A percentile compares a stretch with the other conserved stretches of the same genome.
These are phyloP conservation scores for Penicillium sp. DNA, from an alignment of 2,329 filamentous ascomycete species.

Conservation along the genomic window DNA sequence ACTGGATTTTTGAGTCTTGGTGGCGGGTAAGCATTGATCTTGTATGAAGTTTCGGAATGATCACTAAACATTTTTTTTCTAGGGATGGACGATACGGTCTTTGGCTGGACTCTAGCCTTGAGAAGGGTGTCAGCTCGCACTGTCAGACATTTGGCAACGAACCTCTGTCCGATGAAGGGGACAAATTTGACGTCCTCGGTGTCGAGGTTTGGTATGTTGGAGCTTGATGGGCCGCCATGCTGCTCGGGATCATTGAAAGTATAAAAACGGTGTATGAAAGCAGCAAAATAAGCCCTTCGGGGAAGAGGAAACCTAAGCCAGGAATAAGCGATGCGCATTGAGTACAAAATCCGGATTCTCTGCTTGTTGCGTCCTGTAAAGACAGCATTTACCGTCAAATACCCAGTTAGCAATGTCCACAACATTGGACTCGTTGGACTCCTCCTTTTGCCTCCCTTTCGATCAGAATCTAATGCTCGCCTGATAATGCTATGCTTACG, in stretches of 20 bases:
- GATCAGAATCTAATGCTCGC: neutral
- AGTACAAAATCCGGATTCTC: neutral
- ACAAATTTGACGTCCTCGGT: constrained; percentile 87
- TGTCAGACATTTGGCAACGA: constrained; percentile 96
- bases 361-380: constrained; percentile 10
- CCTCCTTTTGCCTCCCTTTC: neutral
- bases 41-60: neutral
- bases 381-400: constrained; percentile 21
- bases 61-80: neutral
- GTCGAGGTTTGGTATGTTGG: constrained; percentile 95
- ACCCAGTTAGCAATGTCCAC: constrained; percentile 14
- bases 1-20: constrained; percentile 81
- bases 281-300: neutral
- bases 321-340: neutral
- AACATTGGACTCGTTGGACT: constrained; percentile 1
- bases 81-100: constrained; percentile 85
- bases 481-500: neutral
- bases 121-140: constrained; percentile 77
- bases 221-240: constrained; percentile 29
- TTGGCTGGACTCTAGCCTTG: constrained; percentile 86
- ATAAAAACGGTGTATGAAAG: neutral
- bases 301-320: neutral
- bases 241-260: neutral
- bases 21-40: constrained; percentile 60
- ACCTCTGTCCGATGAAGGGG: constrained; percentile 86